Base-by-base conservation (phyloP, 371 early-diverging fungal genomes). In the Mortierella sp. region DNA sequence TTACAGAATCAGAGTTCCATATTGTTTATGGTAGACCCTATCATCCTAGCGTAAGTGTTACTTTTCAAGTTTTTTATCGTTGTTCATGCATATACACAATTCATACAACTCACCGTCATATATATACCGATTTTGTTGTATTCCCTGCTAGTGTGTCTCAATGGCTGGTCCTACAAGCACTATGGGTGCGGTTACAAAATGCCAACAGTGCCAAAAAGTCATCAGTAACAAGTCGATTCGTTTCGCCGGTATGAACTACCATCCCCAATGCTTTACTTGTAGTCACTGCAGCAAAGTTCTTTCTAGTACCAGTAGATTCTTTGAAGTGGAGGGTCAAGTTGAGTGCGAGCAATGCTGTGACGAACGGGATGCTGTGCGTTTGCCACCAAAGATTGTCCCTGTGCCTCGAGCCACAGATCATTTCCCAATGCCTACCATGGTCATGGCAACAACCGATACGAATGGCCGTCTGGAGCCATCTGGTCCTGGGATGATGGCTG, bases 201-300 rank as follows among this genome's bases (percentile, higher is more conserved):
- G 92, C 56, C 72, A 79, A 32, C 72, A 84, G 43, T 92, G 92
- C 70, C 51, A 70, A 19, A 72, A 73, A 34, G 40, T 74, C 1
- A 89, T 91, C 19, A 83, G 76, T 37, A 89, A 88, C 66, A 85
- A 87, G 62, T 86, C 86, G 29, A 78, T 92, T 37, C 85, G 86
- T 8, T 87, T 88, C 60, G 83, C 86, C 34, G 83, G 83, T 9
- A 49, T 72, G 22, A 83, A 76, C 17, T 89, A 86, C 64, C 92
- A 92, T 66, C 86, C 89, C 1, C 69, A 85, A 26, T 92, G 92
- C 77, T 90, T 89, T 64, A 77, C 70, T n/a, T 89, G 89, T 66
- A 61, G 66, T 0, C 86, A 86, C 51, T 89, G 89, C 61, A 66
- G 65, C 23, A 73, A 80, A 40, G 85, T 86, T 0, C 85, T 92